These are phyloP conservation scores for Neurospora africana DNA, from an alignment of 495 filamentous ascomycete species.

Conservation along the genomic window DNA sequence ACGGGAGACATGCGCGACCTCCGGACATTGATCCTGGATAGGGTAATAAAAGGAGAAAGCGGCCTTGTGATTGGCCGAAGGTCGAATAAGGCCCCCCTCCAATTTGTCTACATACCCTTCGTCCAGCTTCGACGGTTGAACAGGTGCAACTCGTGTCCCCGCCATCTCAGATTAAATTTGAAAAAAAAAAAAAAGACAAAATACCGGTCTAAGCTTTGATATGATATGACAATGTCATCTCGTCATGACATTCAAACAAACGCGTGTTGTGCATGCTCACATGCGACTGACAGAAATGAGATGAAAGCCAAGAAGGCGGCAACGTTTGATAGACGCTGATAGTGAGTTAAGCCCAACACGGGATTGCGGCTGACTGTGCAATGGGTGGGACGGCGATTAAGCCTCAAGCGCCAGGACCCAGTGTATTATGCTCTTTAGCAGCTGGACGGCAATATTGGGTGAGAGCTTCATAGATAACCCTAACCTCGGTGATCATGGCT, in stretches of 20 bases:
- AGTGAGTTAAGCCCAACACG: not conserved
- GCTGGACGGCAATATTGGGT: not conserved
- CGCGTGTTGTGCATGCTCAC: not conserved
- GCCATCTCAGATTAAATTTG: not conserved
- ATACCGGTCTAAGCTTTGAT: not conserved
- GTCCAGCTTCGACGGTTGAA: not conserved
- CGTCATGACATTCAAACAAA: not conserved
- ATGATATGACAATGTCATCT: not conserved
- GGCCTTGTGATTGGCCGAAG: not conserved
- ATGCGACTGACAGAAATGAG: not conserved
- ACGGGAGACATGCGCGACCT: not conserved
- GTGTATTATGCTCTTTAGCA: slow-evolving; percentile 7
- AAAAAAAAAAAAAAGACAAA: not conserved
- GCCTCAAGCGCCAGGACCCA: slow-evolving; percentile 2
- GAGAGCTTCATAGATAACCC: not conserved
- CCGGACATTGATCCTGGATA: not conserved
- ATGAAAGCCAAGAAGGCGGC: not conserved
- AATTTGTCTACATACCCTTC: not conserved
- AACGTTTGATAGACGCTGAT: not conserved
- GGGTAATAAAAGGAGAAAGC: not conserved
- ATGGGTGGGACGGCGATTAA: slow-evolving; percentile 7
- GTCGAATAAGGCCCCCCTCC: not conserved
- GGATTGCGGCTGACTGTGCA: slow-evolving; percentile 10
- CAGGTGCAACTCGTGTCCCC: not conserved
- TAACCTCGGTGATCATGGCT: not conserved